Percentiles rank a stretch among this genome's conserved stretches.
These are phyloP conservation scores for Malus hybrid DNA, from an alignment of 331 rosid genomes.

Conservation along the genomic window DNA sequence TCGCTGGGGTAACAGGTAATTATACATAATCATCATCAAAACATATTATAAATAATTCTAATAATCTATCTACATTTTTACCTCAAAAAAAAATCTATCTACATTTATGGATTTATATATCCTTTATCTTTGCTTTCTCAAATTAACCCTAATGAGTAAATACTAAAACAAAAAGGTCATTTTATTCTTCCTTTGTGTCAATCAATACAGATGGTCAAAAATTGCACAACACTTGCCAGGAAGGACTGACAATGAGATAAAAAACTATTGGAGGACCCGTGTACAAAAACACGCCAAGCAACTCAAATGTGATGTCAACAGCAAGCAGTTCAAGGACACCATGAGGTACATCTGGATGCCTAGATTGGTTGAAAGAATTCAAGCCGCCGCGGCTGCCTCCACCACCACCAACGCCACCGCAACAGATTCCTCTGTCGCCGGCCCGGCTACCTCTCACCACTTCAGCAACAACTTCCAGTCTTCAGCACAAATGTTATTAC, in stretches of 20 bases:
- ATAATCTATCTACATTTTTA: too few species aligned
- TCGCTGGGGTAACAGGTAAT: conserved; percentile 85
- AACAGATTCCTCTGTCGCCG: background rate
- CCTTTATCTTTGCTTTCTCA: background rate
- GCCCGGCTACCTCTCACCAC: background rate
- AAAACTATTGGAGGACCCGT: conserved; percentile 92
- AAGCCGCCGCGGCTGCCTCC: conserved; percentile 38
- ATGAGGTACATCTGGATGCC: conserved; percentile 99
- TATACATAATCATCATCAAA: background rate
- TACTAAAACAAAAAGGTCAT: background rate
- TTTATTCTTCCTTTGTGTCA: background rate
- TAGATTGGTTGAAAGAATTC: conserved; percentile 76
- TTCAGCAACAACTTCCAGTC: conserved; percentile 1
- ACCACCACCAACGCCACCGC: background rate
- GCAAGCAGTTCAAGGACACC: conserved; percentile 93
- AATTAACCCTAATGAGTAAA: conserved; percentile 1
- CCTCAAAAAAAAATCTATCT: background rate
- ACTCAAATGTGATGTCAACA: conserved; percentile 93
- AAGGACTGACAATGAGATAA: conserved; percentile 84
- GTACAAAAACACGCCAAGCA: conserved; percentile 95
- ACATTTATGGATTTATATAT: background rate
- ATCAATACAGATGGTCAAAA: conserved; percentile 69
- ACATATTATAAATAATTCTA: too few species aligned
- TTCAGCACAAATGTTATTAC: conserved; percentile 1
- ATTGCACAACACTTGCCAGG: conserved; percentile 90